A percentile compares a stretch with the other conserved stretches of the same genome.
Evolutionary conservation across 1,139 yeast species (phyloP).

Genomic region (Maudiozyma humilis): DNA sequence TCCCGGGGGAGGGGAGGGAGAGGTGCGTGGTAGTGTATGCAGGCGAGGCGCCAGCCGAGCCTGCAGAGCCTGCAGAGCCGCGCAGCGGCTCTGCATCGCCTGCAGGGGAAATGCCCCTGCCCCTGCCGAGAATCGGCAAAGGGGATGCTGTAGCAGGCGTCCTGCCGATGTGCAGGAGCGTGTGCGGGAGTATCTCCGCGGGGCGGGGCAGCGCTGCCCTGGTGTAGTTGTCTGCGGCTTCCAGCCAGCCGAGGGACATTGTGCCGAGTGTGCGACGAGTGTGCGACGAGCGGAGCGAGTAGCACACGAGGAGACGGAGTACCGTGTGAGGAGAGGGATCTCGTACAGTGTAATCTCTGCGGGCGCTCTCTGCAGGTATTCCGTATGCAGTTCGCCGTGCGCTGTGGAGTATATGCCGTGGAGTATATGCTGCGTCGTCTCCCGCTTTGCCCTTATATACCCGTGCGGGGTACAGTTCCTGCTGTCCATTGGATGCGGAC

Average conservation of each 20-base stretch:
- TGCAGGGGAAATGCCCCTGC: neutral
- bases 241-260: too few relatives aligned
- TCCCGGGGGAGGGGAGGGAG: conserved; percentile 18
- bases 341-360: neutral
- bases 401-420: too few relatives aligned
- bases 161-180: neutral
- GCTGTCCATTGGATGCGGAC: too few relatives aligned
- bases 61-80: neutral
- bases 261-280: neutral
- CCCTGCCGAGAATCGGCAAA: neutral
- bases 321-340: neutral
- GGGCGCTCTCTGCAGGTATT: too few relatives aligned
- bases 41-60: neutral
- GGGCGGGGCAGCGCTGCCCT: neutral
- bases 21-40: too few relatives aligned
- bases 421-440: too few relatives aligned
- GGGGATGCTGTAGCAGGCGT: neutral
- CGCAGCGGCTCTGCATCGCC: neutral
- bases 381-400: too few relatives aligned
- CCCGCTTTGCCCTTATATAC: too few relatives aligned
- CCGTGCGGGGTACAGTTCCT: too few relatives aligned
- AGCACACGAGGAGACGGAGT: too few relatives aligned
- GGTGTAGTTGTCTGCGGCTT: neutral
- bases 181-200: neutral
- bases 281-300: too few relatives aligned